These are phyloP conservation scores for Penicillium rolfsii DNA, from an alignment of 2,329 filamentous ascomycete genomes.

Conservation along the genomic window DNA sequence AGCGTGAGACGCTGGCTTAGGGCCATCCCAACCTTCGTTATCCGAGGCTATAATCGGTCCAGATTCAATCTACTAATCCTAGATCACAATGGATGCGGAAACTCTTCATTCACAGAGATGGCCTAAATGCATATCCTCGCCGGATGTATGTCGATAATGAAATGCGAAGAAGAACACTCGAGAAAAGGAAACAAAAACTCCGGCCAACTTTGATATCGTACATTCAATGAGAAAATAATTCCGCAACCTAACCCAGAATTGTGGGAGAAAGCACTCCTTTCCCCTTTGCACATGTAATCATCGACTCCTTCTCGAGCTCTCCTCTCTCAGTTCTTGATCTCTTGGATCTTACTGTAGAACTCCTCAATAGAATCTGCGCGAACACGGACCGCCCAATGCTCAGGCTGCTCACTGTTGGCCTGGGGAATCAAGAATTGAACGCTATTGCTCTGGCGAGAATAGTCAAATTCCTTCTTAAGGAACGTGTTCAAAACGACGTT, in stretches of 20 bases:
- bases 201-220: constrained; percentile 22
- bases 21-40: neutral
- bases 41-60: neutral
- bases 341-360: constrained; percentile 21
- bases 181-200: constrained; percentile 8
- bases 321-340: constrained; percentile 25
- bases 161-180: constrained; percentile 6
- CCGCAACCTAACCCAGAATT: neutral
- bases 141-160: constrained; percentile 8
- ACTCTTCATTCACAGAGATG: constrained; percentile 1
- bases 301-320: neutral
- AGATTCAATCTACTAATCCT: neutral
- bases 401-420: constrained; percentile 61
- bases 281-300: neutral
- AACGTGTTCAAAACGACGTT: constrained; percentile 72
- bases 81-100: neutral
- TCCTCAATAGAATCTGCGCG: constrained; percentile 47
- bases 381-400: constrained; percentile 73
- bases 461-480: constrained; percentile 64
- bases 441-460: constrained; percentile 59
- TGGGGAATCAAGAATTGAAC: constrained; percentile 53
- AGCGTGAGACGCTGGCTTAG: neutral
- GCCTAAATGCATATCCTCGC: constrained; percentile 15
- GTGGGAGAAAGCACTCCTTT: constrained; percentile 1
- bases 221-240: constrained; percentile 12